Percentiles rank a stretch among this genome's conserved stretches.
phyloP scores from a whole-genome alignment of 345 rosid species.

The Boechera retrofracta region DNA sequence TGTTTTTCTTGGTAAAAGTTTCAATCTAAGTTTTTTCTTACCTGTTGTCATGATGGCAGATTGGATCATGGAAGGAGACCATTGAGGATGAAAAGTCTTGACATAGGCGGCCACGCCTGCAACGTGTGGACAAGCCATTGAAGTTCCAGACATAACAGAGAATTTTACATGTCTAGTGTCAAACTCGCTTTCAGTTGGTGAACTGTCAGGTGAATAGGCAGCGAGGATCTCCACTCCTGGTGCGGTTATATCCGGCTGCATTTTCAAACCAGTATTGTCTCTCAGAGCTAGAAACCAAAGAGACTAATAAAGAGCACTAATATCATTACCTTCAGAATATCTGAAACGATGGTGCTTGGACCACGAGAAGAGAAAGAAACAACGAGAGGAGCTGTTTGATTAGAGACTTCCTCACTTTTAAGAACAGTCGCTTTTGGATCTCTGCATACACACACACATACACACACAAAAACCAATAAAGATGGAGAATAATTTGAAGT shows the following conservation, averaged over 20 bases:
- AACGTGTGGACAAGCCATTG: constrained; percentile 65
- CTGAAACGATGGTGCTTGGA: constrained; percentile 39
- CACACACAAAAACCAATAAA: neutral
- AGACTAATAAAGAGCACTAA: constrained; percentile 1
- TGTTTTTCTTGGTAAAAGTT: neutral
- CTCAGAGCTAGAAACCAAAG: neutral
- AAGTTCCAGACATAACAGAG: constrained; percentile 59
- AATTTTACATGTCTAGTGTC: constrained; percentile 44
- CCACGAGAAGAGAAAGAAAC: constrained; percentile 50
- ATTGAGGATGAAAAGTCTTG: constrained; percentile 52
- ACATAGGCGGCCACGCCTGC: constrained; percentile 56
- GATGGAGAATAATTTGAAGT: neutral
- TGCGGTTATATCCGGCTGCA: constrained; percentile 59
- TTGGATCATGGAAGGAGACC: constrained; percentile 69
- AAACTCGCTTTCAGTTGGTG: constrained; percentile 9
- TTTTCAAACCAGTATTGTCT: neutral
- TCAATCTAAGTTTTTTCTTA: constrained; percentile 23
- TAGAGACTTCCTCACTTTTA: constrained; percentile 38
- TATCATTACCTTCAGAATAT: constrained; percentile 42
- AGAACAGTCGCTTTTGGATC: constrained; percentile 40
- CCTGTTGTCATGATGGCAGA: constrained; percentile 73
- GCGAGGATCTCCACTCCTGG: constrained; percentile 59
- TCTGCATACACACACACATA: neutral
- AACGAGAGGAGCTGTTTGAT: constrained; percentile 43
- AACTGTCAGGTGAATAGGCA: constrained; percentile 43